These are phyloP conservation scores for Cercophora samala DNA, from an alignment of 495 filamentous ascomycete species.

Conservation along the genomic window DNA sequence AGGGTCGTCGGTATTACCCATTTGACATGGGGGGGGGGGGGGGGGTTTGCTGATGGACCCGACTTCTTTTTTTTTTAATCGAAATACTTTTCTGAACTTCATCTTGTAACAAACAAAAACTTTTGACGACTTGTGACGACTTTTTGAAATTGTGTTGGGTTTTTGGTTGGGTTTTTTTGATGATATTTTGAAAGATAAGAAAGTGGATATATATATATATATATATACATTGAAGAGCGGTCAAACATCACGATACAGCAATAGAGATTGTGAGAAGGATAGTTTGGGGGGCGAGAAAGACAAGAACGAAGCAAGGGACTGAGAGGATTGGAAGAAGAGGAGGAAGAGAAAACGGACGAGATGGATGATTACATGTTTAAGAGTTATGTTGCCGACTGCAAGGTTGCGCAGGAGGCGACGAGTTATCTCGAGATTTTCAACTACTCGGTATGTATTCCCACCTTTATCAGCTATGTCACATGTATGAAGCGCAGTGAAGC, in stretches of 20 bases:
- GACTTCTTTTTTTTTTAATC: neutral
- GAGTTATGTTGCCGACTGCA: slow-evolving; percentile 41
- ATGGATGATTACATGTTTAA: slow-evolving; percentile 58
- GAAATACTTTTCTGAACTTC: neutral
- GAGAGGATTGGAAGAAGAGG: neutral
- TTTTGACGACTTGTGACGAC: neutral
- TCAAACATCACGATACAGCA: neutral
- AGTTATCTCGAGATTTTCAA: slow-evolving; percentile 54
- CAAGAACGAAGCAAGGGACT: neutral
- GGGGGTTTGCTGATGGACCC: neutral
- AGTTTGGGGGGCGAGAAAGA: neutral
- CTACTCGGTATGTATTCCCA: slow-evolving; percentile 48
- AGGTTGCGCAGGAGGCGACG: slow-evolving; percentile 45
- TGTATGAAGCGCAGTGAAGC: neutral
- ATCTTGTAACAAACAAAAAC: neutral
- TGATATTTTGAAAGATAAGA: neutral
- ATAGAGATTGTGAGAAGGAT: neutral
- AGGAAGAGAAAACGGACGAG: slow-evolving; percentile 3
- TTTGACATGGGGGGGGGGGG: neutral
- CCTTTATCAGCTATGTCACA: too few species aligned
- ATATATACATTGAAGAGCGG: neutral
- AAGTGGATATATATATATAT: neutral
- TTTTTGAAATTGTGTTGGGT: neutral
- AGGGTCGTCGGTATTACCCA: neutral
- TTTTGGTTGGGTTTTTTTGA: neutral